phyloP scores from a whole-genome alignment of 257 asterid species.

The Solanum chilense region DNA sequence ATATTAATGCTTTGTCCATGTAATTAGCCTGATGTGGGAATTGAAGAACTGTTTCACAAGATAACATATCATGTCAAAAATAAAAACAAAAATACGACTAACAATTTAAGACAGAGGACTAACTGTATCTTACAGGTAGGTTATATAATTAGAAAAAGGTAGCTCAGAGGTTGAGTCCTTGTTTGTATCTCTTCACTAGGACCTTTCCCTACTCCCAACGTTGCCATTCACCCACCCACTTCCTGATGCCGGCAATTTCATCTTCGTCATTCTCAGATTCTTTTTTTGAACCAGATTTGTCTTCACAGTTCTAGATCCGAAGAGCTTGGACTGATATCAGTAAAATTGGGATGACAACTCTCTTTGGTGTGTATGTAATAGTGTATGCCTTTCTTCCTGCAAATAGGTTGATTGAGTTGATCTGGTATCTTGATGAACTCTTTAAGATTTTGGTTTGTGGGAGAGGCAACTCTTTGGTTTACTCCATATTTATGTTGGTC shows the following conservation, averaged over 20 bases:
- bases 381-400: not conserved
- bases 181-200: not conserved
- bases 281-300: not conserved
- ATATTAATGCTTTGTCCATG: not conserved
- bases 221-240: not conserved
- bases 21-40: not conserved
- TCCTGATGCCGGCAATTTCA: not conserved
- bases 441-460: not conserved
- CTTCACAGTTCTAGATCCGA: not conserved
- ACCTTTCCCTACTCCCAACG: not conserved
- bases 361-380: not conserved
- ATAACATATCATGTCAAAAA: not conserved
- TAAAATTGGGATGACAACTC: not conserved
- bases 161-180: not conserved
- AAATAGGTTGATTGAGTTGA: not conserved
- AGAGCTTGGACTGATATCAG: not conserved
- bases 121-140: not conserved
- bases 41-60: not conserved
- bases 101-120: not conserved
- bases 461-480: not conserved
- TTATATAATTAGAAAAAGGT: not conserved
- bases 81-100: not conserved
- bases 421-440: not conserved
- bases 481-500: not conserved
- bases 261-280: not conserved